These are phyloP conservation scores for Cladosporium phlei DNA, from an alignment of 2,329 filamentous ascomycete species.

Conservation along the genomic window DNA sequence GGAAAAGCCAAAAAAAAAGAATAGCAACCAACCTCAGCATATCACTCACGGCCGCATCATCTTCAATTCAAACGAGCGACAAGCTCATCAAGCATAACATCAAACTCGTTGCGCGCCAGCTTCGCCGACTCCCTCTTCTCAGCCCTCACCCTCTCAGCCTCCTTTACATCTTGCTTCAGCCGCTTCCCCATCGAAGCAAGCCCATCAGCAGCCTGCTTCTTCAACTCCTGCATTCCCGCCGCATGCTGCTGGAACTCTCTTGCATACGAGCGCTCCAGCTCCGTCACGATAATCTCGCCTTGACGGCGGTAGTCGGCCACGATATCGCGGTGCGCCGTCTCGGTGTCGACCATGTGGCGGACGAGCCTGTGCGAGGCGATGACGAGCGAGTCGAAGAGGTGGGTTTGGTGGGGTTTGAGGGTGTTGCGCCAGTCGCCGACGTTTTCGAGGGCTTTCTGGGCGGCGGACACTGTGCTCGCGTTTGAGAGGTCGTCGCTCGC, in stretches of 20 bases:
- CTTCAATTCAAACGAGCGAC: neutral
- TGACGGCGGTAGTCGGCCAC: conserved; percentile 42
- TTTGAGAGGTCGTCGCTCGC: conserved; percentile 18
- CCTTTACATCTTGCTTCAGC: conserved; percentile 15
- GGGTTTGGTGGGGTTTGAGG: conserved; percentile 37
- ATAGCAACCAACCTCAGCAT: no score
- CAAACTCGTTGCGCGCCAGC: neutral
- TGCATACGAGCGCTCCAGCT: conserved; percentile 39
- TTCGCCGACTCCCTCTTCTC: conserved; percentile 5
- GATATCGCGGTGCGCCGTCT: conserved; percentile 41
- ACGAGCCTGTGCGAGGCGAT: conserved; percentile 41
- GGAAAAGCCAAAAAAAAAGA: no score
- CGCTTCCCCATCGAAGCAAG: conserved; percentile 15
- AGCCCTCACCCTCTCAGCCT: conserved; percentile 12
- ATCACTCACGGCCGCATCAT: no score
- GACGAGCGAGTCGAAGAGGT: conserved; percentile 36
- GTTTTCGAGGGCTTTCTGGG: conserved; percentile 23
- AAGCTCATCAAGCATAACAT: neutral
- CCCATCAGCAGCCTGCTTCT: conserved; percentile 11
- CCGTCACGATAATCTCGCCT: conserved; percentile 40
- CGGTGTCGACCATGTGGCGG: conserved; percentile 44
- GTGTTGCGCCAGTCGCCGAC: conserved; percentile 35
- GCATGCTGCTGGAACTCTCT: conserved; percentile 30
- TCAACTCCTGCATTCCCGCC: conserved; percentile 8
- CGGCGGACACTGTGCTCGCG: conserved; percentile 1